Conservation (phyloP, 306 rosid genomes). For the Cucurbita argyrosperma region DNA sequence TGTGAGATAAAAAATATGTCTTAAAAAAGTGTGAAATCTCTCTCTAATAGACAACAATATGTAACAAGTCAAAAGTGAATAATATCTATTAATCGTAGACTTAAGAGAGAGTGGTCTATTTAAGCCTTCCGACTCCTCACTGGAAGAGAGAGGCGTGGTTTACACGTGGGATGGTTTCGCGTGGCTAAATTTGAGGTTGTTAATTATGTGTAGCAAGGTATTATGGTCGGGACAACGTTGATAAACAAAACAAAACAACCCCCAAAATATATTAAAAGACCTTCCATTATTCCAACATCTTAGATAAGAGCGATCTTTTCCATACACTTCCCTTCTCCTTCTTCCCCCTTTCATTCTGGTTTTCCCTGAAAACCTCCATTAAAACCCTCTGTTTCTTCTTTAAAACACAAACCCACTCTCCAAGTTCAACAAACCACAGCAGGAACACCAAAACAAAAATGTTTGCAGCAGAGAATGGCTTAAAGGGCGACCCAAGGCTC, state of each 20-base stretch:
- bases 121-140: no score
- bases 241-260: neutral
- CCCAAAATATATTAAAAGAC: neutral
- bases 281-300: neutral
- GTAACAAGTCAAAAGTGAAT: no score
- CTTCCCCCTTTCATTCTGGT: neutral
- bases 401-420: neutral
- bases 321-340: neutral
- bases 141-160: neutral
- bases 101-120: no score
- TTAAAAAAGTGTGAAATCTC: no score
- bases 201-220: conserved; percentile 3
- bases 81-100: no score
- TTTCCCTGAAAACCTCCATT: neutral
- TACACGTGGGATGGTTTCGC: neutral
- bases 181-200: neutral
- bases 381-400: neutral
- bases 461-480: conserved; percentile 93
- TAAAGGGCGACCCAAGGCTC: conserved; percentile 90
- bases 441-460: conserved; percentile 10
- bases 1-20: no score
- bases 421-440: neutral
- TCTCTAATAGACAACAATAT: no score
- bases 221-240: conserved; percentile 14
- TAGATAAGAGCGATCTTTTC: neutral